These are phyloP conservation scores for Solanum stenotomum DNA, from an alignment of 257 asterid species.

Conservation along the genomic window DNA sequence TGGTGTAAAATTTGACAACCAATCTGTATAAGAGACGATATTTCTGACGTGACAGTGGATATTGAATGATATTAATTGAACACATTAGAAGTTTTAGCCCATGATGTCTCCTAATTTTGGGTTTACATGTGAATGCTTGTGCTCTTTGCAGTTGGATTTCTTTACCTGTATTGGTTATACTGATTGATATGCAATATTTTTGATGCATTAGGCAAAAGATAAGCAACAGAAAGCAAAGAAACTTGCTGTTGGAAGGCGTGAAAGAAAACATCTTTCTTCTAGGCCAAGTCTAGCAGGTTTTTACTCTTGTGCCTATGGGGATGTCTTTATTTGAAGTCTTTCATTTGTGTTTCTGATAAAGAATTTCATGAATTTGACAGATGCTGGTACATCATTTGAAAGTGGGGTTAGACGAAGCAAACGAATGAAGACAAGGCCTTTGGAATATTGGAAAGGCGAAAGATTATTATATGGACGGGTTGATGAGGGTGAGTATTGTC, in stretches of 20 bases:
- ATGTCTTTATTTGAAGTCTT: background rate
- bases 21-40: background rate
- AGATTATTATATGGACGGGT: conserved; percentile 60
- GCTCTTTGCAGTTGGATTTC: background rate
- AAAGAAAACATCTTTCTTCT: conserved; percentile 12
- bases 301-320: background rate
- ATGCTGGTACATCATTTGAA: conserved; percentile 61
- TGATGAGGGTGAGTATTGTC: conserved; percentile 47
- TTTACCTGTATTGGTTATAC: background rate
- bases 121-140: background rate
- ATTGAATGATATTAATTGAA: background rate
- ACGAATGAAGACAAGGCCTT: conserved; percentile 73
- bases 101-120: background rate
- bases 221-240: conserved; percentile 11
- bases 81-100: background rate
- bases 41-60: background rate
- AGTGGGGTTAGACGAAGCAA: conserved; percentile 83
- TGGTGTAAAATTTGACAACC: background rate
- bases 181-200: background rate
- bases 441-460: conserved; percentile 93
- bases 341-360: background rate
- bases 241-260: conserved; percentile 6
- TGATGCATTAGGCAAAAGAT: conserved; percentile 4
- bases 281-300: conserved; percentile 86
- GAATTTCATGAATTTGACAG: conserved; percentile 33